phyloP scores from a whole-genome alignment of 495 filamentous ascomycete genomes.

The Penicillium herquei region DNA sequence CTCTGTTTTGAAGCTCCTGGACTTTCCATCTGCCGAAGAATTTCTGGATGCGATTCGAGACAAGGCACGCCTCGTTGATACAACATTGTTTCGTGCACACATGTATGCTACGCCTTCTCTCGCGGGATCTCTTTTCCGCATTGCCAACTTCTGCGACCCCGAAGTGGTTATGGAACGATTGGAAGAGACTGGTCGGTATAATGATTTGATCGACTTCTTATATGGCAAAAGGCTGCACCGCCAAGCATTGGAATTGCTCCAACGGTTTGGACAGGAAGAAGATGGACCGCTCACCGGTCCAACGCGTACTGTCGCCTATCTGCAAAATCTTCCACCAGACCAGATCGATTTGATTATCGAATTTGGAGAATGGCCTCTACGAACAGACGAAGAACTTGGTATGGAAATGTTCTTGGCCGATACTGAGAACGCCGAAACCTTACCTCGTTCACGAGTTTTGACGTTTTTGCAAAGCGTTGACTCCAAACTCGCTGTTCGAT shows the following conservation, averaged over 20 bases:
- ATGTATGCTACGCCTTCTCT: conserved; percentile 86
- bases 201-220: conserved; percentile 93
- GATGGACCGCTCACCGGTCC: conserved; percentile 59
- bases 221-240: conserved; percentile 92
- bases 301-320: conserved; percentile 79
- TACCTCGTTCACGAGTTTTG: conserved; percentile 74
- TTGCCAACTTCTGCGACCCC: conserved; percentile 96
- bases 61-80: conserved; percentile 83
- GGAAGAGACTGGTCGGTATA: conserved; percentile 83
- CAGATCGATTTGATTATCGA: conserved; percentile 90
- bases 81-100: conserved; percentile 87
- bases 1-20: conserved; percentile 45
- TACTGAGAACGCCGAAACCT: conserved; percentile 88
- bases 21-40: conserved; percentile 49
- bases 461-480: conserved; percentile 71
- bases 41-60: conserved; percentile 67
- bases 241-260: conserved; percentile 78
- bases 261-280: conserved; percentile 75
- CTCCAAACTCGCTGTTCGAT: conserved; percentile 66
- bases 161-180: conserved; percentile 92
- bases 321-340: conserved; percentile 82
- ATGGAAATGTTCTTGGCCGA: conserved; percentile 97
- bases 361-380: conserved; percentile 84
- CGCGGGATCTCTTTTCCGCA: conserved; percentile 87
- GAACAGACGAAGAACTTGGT: conserved; percentile 67